Percentiles rank a stretch among this genome's conserved stretches.
phyloP scores from a whole-genome alignment of 306 rosid genomes.

The Cucurbita ficifolia region DNA sequence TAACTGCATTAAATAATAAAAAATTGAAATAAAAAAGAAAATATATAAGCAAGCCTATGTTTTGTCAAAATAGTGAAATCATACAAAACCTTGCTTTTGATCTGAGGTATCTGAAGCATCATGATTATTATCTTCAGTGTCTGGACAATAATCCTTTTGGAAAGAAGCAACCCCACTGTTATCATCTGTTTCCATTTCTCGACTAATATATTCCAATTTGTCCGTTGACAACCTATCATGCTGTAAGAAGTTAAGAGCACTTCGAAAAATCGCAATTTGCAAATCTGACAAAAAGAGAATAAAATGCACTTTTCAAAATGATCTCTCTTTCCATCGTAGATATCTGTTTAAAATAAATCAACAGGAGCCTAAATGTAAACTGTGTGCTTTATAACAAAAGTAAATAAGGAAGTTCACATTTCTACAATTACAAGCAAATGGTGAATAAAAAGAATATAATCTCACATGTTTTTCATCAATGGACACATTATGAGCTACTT shows the following conservation, averaged over 20 bases:
- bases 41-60: neutral
- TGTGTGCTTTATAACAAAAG: neutral
- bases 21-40: neutral
- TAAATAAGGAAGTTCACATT: neutral
- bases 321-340: neutral
- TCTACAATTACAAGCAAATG: neutral
- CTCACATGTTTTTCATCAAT: slow-evolving; percentile 37
- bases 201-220: slow-evolving; percentile 17
- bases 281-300: neutral
- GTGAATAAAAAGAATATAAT: slow-evolving; percentile 1
- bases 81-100: slow-evolving; percentile 30
- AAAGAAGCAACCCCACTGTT: slow-evolving; percentile 12
- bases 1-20: slow-evolving; percentile 33
- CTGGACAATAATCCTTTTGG: slow-evolving; percentile 18
- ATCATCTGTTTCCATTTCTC: slow-evolving; percentile 21
- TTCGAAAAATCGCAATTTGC: slow-evolving; percentile 16
- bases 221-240: slow-evolving; percentile 33
- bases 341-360: neutral
- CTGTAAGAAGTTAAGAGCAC: slow-evolving; percentile 51
- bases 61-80: slow-evolving; percentile 1
- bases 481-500: slow-evolving; percentile 19
- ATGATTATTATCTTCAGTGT: slow-evolving; percentile 18
- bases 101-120: slow-evolving; percentile 43
- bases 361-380: neutral
- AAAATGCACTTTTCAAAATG: neutral